Evolutionary conservation across 768 basidiomycete genomes (phyloP).

Genomic region (Dacryopinax primogenitus): DNA sequence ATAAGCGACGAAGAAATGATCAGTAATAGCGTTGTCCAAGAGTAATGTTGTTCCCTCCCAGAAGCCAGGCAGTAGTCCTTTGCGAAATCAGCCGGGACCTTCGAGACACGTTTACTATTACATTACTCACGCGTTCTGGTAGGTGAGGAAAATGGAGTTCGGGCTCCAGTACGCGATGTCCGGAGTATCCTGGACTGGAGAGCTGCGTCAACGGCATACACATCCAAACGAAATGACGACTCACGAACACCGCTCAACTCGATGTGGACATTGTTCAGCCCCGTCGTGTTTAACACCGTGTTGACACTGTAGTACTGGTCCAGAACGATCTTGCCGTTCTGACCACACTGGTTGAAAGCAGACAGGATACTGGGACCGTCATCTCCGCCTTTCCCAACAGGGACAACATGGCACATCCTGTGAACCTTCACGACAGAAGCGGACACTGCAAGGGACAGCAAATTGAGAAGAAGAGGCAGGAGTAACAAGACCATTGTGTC

Average conservation of each 20-base stretch:
- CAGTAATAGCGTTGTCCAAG: conserved; percentile 23
- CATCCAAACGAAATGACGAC: background rate
- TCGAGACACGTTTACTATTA: too few relatives aligned
- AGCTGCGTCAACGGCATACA: too few relatives aligned
- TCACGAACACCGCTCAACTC: conserved; percentile 30
- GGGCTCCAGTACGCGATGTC: conserved; percentile 35
- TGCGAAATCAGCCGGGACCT: too few relatives aligned
- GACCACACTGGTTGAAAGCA: conserved; percentile 26
- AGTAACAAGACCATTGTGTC: background rate
- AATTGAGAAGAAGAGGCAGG: background rate
- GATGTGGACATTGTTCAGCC: conserved; percentile 31
- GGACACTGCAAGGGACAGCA: background rate
- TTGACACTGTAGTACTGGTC: conserved; percentile 28
- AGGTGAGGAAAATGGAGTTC: conserved; percentile 31
- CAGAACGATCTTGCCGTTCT: conserved; percentile 25
- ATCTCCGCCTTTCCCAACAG: conserved; percentile 28
- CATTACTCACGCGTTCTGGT: conserved; percentile 35
- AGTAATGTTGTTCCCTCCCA: conserved; percentile 38
- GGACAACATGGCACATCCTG: conserved; percentile 22
- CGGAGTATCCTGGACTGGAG: conserved; percentile 23
- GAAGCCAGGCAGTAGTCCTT: conserved; percentile 36
- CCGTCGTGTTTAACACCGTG: conserved; percentile 30
- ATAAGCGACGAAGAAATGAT: conserved; percentile 19
- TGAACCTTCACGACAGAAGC: background rate
- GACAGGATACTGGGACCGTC: conserved; percentile 29